These are phyloP conservation scores for Cymbidium sinense DNA, from an alignment of 106 monocot species.

Conservation along the genomic window DNA sequence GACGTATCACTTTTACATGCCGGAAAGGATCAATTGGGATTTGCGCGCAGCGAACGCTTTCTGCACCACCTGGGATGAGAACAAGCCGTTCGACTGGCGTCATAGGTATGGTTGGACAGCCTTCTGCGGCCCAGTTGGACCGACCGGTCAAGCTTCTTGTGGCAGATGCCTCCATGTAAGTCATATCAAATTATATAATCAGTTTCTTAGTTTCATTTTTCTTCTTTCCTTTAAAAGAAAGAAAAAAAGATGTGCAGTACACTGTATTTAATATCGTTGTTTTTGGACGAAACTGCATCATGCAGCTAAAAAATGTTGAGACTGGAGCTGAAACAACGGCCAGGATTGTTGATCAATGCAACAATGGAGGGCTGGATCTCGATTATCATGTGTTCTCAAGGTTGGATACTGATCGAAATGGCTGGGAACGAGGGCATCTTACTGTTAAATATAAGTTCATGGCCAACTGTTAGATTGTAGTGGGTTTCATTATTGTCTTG, in stretches of 20 bases:
- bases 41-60: constrained; percentile 16
- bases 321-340: not conserved
- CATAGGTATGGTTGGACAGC: constrained; percentile 29
- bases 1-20: constrained; percentile 31
- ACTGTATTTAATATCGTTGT: no score
- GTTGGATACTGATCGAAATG: constrained; percentile 8
- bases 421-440: constrained; percentile 7
- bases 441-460: constrained; percentile 9
- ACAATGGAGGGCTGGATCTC: constrained; percentile 13
- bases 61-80: constrained; percentile 39
- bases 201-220: no score
- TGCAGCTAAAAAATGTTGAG: constrained; percentile 10
- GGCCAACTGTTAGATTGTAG: not conserved
- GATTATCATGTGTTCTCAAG: not conserved
- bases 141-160: constrained; percentile 13
- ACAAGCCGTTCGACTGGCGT: constrained; percentile 28
- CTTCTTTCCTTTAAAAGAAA: no score
- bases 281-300: not conserved
- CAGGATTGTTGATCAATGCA: constrained; percentile 16
- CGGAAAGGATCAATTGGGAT: constrained; percentile 28
- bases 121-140: constrained; percentile 34
- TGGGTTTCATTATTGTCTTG: no score
- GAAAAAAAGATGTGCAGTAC: no score
- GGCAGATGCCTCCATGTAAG: constrained; percentile 32
- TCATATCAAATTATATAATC: not conserved